Conservation (phyloP, 371 early-diverging fungal species). For the Rhizopus microsporus region DNA sequence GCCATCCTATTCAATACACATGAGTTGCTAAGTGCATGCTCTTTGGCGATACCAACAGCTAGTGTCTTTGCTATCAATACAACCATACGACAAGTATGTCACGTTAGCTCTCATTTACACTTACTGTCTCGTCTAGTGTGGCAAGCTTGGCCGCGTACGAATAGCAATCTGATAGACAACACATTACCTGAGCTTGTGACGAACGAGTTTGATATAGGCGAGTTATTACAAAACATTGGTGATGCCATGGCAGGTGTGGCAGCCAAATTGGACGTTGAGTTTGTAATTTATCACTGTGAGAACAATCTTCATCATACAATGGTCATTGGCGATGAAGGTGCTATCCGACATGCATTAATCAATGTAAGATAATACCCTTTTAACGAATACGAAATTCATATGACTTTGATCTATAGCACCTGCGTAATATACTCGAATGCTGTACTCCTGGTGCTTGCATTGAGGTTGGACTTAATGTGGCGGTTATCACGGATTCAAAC, state of each 20-base stretch:
- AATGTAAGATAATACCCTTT: slow-evolving; percentile 42
- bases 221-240: slow-evolving; percentile 55
- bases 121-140: slow-evolving; percentile 18
- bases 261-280: slow-evolving; percentile 56
- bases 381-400: not conserved
- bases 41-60: slow-evolving; percentile 42
- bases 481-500: slow-evolving; percentile 16
- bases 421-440: slow-evolving; percentile 58
- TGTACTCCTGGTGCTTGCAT: slow-evolving; percentile 64
- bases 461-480: slow-evolving; percentile 56
- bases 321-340: slow-evolving; percentile 61
- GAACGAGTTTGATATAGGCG: slow-evolving; percentile 56
- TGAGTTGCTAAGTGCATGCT: slow-evolving; percentile 45
- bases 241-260: slow-evolving; percentile 61
- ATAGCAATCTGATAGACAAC: not conserved
- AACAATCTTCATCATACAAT: slow-evolving; percentile 54
- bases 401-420: slow-evolving; percentile 39
- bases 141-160: slow-evolving; percentile 13
- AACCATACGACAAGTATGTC: slow-evolving; percentile 34
- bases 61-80: slow-evolving; percentile 42
- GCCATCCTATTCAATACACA: slow-evolving; percentile 33
- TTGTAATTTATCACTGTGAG: slow-evolving; percentile 63
- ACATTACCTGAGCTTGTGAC: not conserved
- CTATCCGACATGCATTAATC: slow-evolving; percentile 57
- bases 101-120: slow-evolving; percentile 29